Base-by-base conservation (phyloP, 768 basidiomycete species). In the Plicaturopsis crispa region DNA sequence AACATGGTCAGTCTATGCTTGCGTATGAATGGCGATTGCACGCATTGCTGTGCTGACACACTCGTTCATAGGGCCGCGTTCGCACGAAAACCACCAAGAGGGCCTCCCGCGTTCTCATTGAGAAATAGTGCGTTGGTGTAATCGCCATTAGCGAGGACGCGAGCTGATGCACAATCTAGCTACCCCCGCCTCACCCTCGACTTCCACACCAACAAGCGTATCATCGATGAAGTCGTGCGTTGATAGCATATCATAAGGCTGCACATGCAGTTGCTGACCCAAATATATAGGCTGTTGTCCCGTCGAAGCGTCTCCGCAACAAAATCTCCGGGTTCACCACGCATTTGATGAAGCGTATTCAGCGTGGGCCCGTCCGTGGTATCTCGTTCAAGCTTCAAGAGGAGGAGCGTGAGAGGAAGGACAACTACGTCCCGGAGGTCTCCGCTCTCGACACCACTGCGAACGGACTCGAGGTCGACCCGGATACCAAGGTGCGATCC, bases 341-440 rank as follows among this genome's bases (percentile, higher is more conserved):
- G 55, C 96, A 99, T 62, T 73, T 99, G 64, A 99, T 99, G 96
- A 97, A 92, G 78, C 92, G 96, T 57, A 99, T 99, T 56, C 91
- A 96, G 66, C 81, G 81, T 43, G 96, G 96, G 3, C 96, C 96
- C 54, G 96, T 99, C 48, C 90, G 92, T 48, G 96, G 96, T 54
- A 99, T 99, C 63, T 98, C 96, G 40, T 99, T 98, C 90, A 96
- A 97, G 69, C 85, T 99, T 52, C 96, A 99, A 64, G 96, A 98
- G 60, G 96, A 99, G 67, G 96, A 99, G 70, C 79, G 96, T 46
- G 96, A 99, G 69, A 72, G 94, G 55, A 98, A 98, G 78, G 96
- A 99, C 63, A 93, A 97, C 75, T 97, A 89, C 64, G 94, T 98
- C 38, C 96, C 96, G 47, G 96, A 98, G 58, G 82, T 96, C 26